Conservation (phyloP, 108 stramenopile genomes). For the Skeletonema grethae region DNA sequence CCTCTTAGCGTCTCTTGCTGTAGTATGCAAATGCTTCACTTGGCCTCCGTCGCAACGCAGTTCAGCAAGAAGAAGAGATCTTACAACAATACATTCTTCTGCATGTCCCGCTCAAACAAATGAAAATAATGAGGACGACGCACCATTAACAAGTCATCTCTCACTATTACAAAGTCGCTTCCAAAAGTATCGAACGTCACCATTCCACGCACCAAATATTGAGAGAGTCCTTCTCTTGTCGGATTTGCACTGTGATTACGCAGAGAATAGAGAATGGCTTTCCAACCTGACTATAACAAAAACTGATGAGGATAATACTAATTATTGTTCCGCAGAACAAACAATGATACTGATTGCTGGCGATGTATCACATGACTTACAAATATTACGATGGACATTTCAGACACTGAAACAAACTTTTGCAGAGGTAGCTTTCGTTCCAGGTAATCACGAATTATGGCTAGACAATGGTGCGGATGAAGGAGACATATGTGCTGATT, state of each 20-base stretch:
- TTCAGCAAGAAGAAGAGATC: not conserved
- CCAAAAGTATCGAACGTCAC: slow-evolving; percentile 23
- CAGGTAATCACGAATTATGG: slow-evolving; percentile 50
- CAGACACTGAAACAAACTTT: slow-evolving; percentile 37
- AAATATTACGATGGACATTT: slow-evolving; percentile 44
- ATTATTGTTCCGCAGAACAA: not conserved
- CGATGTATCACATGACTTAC: slow-evolving; percentile 43
- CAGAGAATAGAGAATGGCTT: slow-evolving; percentile 40
- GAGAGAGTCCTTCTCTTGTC: slow-evolving; percentile 28
- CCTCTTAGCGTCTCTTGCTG: not conserved
- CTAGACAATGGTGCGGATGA: slow-evolving; percentile 16
- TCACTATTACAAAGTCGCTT: slow-evolving; percentile 21
- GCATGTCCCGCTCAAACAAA: not conserved
- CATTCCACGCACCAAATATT: slow-evolving; percentile 25
- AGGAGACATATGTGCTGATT: slow-evolving; percentile 26
- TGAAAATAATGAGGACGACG: not conserved
- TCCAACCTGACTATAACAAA: slow-evolving; percentile 17
- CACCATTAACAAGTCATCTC: not conserved
- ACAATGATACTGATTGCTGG: slow-evolving; percentile 45
- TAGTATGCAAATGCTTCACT: not conserved
- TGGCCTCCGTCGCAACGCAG: not conserved
- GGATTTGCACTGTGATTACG: slow-evolving; percentile 45
- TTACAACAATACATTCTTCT: not conserved
- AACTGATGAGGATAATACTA: slow-evolving; percentile 4
- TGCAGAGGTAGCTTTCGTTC: slow-evolving; percentile 39